Percentiles rank a stretch among this genome's conserved stretches.
These are phyloP conservation scores for Cryptococcus sp. DNA, from an alignment of 1,284 basidiomycete genomes.

Conservation along the genomic window DNA sequence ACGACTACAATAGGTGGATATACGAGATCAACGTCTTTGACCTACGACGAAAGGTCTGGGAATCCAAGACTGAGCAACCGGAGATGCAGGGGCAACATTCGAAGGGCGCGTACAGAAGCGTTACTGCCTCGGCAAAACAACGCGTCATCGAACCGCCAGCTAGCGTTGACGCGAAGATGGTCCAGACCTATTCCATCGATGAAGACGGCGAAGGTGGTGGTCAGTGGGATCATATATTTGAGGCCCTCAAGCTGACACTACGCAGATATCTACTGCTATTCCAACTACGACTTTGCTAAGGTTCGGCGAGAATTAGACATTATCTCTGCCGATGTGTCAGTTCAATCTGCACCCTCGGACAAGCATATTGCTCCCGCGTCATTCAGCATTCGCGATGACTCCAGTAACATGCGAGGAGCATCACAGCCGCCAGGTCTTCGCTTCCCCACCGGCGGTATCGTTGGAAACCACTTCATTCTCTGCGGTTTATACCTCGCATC, in stretches of 20 bases:
- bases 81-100: constrained; percentile 72
- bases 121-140: constrained; percentile 71
- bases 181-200: constrained; percentile 32
- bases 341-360: constrained; percentile 66
- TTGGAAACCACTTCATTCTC: constrained; percentile 83
- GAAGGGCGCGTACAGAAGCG: constrained; percentile 82
- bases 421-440: constrained; percentile 85
- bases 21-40: constrained; percentile 89
- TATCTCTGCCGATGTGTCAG: constrained; percentile 55
- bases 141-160: constrained; percentile 64
- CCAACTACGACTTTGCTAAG: constrained; percentile 74
- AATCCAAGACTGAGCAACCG: constrained; percentile 67
- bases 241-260: constrained; percentile 61
- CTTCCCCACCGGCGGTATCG: constrained; percentile 86
- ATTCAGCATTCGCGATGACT: constrained; percentile 66
- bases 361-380: constrained; percentile 56
- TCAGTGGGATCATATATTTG: constrained; percentile 66
- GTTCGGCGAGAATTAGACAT: constrained; percentile 90
- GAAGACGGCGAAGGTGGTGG: constrained; percentile 47
- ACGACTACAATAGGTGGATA: constrained; percentile 61
- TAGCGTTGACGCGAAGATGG: constrained; percentile 20
- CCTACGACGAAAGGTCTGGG: constrained; percentile 70
- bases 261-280: constrained; percentile 48
- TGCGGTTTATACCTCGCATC: constrained; percentile 88
- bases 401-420: constrained; percentile 55